Evolutionary conservation across 768 basidiomycete genomes (phyloP), one percentile per base, ranked within the genome.

Genomic region (Tulasnella sp.): DNA sequence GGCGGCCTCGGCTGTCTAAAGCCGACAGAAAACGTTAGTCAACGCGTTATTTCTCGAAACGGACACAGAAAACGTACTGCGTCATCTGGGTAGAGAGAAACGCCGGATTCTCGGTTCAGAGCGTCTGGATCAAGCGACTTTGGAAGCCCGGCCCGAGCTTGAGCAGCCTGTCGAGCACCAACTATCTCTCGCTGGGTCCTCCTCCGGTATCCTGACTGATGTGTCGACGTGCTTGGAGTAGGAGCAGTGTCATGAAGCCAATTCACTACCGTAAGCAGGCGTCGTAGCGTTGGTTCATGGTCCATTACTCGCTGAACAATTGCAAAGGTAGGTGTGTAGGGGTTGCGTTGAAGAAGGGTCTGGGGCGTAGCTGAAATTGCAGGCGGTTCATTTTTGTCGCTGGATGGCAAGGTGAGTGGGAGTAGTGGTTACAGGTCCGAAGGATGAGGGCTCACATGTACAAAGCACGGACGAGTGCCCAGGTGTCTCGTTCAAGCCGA

Each of bases 231-330:
- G 38, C 85, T 82, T 0, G 88, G 87, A n/a, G 85, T 76, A 0
- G 89, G 87, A 0, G 92, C 91, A 0, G 88, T 91, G 54, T 93
- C 91, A 78, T 94, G 92, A 0, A 94, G 85, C 94, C 94, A 96
- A 82, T 94, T 93, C n/a, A 92, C 89, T 9, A 94, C 90, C 64
- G 78, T 78, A 78, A 79, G 85, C 74, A 94, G 91, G 77, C 94
- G 93, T 0, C 88, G 83, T 42, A 94, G 88, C 1, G 91, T 85
- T 0, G 88, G 89, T 0, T 90, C 92, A 3, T 88, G 83, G 69
- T 87, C 83, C 85, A 96, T 87, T 71, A 93, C 88, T 2, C 89
- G 87, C 80, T 93, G 90, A 0, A 91, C 91, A 36, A 96, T 86
- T 0, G 89, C 89, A 5, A 89, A 86, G 0, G 91, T 89, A 0